Percentiles rank a stretch among this genome's conserved stretches.
phyloP scores from a whole-genome alignment of 768 basidiomycete species.

The Paxillus rubicundulus region DNA sequence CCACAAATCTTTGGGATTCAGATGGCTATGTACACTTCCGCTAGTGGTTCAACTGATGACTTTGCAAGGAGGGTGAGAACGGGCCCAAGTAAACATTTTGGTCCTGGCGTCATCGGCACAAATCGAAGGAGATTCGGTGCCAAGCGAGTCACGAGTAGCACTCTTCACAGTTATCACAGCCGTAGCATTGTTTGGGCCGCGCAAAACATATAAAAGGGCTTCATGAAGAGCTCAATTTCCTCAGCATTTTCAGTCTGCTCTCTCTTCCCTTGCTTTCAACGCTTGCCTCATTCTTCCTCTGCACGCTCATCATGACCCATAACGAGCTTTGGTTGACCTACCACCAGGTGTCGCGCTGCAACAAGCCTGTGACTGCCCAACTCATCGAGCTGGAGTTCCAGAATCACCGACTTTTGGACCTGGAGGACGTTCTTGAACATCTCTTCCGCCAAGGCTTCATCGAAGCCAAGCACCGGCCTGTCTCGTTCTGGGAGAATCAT shows the following conservation, averaged over 20 bases:
- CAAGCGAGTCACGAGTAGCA: not conserved
- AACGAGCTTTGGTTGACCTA: slow-evolving; percentile 50
- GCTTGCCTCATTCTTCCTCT: slow-evolving; percentile 2
- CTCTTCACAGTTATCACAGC: not conserved
- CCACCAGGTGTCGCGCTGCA: slow-evolving; percentile 43
- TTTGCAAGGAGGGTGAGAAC: too few species aligned
- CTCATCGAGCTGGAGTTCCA: slow-evolving; percentile 46
- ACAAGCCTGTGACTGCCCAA: slow-evolving; percentile 42
- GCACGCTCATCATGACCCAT: slow-evolving; percentile 23
- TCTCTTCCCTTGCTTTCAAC: not conserved
- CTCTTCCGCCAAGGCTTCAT: slow-evolving; percentile 46
- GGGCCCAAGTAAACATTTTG: too few species aligned
- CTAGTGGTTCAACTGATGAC: too few species aligned
- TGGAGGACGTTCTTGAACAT: slow-evolving; percentile 49
- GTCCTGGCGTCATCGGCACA: too few species aligned
- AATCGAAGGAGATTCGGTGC: not conserved
- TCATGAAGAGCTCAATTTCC: not conserved
- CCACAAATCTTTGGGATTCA: too few species aligned
- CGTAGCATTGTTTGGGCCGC: not conserved
- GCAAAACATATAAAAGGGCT: slow-evolving; percentile 9
- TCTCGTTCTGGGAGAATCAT: slow-evolving; percentile 45
- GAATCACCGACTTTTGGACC: slow-evolving; percentile 38
- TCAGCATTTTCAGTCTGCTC: not conserved
- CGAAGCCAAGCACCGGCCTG: slow-evolving; percentile 41
- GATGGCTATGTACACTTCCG: too few species aligned